These are phyloP conservation scores for Melanogaster broomeanus DNA, from an alignment of 768 basidiomycete species.

Conservation along the genomic window DNA sequence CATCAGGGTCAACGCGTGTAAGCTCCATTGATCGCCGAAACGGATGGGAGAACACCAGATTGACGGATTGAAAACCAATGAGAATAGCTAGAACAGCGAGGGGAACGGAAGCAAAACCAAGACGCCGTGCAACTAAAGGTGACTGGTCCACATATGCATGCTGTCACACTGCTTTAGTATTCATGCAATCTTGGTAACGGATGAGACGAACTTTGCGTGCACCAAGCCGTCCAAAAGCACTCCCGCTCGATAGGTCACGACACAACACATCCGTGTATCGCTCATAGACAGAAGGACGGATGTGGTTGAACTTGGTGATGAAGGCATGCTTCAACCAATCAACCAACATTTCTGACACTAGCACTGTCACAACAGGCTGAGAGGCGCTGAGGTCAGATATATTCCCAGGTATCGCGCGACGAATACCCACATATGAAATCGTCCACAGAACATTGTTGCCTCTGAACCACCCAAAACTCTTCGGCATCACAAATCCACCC, in stretches of 20 bases:
- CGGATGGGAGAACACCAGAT: slow-evolving; percentile 57
- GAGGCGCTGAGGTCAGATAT: background rate
- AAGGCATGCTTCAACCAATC: slow-evolving; percentile 99
- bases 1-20: slow-evolving; percentile 33
- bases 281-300: slow-evolving; percentile 92
- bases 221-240: slow-evolving; percentile 64
- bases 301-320: slow-evolving; percentile 99
- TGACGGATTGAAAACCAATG: slow-evolving; percentile 72
- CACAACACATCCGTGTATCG: slow-evolving; percentile 95
- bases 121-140: slow-evolving; percentile 87
- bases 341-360: slow-evolving; percentile 89
- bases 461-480: slow-evolving; percentile 82
- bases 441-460: slow-evolving; percentile 82
- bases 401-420: background rate
- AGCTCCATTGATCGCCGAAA: slow-evolving; percentile 39
- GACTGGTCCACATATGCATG: slow-evolving; percentile 95
- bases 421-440: slow-evolving; percentile 77
- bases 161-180: slow-evolving; percentile 35
- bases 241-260: slow-evolving; percentile 84
- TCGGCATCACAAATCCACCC: slow-evolving; percentile 72
- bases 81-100: slow-evolving; percentile 82
- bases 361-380: slow-evolving; percentile 89
- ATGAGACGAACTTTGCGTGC: slow-evolving; percentile 60
- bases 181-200: background rate
- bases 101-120: slow-evolving; percentile 93